Evolutionary conservation across 331 rosid genomes (phyloP).

Genomic region (Stylosanthes scabra): DNA sequence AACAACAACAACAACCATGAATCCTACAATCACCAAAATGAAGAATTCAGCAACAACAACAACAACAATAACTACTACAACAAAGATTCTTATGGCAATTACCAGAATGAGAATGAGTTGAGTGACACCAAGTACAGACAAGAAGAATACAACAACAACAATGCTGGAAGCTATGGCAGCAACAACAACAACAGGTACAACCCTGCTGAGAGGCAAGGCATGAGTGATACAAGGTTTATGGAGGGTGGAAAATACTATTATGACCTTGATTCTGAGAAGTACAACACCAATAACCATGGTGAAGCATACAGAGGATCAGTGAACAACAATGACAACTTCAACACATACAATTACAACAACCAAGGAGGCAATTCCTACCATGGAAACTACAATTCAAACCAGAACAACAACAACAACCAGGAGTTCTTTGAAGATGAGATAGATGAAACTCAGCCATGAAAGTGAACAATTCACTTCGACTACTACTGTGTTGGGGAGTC

Average conservation of each 20-base stretch:
- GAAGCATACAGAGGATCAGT: slow-evolving; percentile 48
- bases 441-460: slow-evolving; percentile 58
- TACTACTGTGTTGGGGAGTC: slow-evolving; percentile 26
- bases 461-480: slow-evolving; percentile 47
- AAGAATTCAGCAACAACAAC: slow-evolving; percentile 29
- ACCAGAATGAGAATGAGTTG: slow-evolving; percentile 41
- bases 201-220: slow-evolving; percentile 52
- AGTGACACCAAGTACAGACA: slow-evolving; percentile 43
- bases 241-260: slow-evolving; percentile 70
- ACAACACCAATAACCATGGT: slow-evolving; percentile 50
- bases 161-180: slow-evolving; percentile 26
- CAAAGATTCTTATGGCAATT: slow-evolving; percentile 33
- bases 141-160: slow-evolving; percentile 47
- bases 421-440: slow-evolving; percentile 55
- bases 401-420: slow-evolving; percentile 42
- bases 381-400: slow-evolving; percentile 45
- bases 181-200: slow-evolving; percentile 40
- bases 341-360: slow-evolving; percentile 44
- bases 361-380: background rate
- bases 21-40: slow-evolving; percentile 12
- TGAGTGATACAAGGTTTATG: slow-evolving; percentile 82
- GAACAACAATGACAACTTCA: slow-evolving; percentile 38
- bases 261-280: slow-evolving; percentile 47
- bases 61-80: slow-evolving; percentile 40
- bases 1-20: slow-evolving; percentile 39